phyloP scores from a whole-genome alignment of 441 rosid genomes.

The Adansonia grandidieri region DNA sequence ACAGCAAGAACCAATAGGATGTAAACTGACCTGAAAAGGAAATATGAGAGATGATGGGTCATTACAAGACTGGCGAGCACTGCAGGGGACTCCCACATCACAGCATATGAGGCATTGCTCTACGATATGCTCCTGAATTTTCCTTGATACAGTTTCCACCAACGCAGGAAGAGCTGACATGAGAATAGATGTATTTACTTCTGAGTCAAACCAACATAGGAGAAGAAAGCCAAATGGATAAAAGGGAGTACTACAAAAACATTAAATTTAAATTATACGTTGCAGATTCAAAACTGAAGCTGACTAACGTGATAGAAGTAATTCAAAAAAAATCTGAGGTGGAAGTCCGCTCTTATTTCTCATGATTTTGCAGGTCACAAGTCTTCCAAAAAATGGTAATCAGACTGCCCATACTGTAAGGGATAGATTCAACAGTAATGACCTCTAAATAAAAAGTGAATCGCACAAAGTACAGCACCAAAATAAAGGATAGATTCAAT shows the following conservation, averaged over 20 bases:
- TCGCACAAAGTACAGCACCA: not conserved
- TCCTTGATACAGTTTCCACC: constrained; percentile 75
- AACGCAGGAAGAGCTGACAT: constrained; percentile 81
- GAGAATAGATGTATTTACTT: constrained; percentile 24
- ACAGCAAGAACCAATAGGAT: not conserved
- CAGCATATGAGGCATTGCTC: constrained; percentile 93
- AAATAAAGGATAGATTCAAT: not conserved
- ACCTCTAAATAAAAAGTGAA: constrained; percentile 2
- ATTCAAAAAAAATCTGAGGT: too few relatives aligned
- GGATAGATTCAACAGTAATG: not conserved
- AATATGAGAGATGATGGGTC: constrained; percentile 94
- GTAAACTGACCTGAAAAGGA: constrained; percentile 80
- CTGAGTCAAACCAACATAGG: constrained; percentile 10
- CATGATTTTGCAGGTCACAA: constrained; percentile 9
- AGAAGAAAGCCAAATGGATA: constrained; percentile 2
- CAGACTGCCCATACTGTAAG: not conserved
- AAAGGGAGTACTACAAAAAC: not conserved
- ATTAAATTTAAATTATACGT: not conserved
- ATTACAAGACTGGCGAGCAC: constrained; percentile 82
- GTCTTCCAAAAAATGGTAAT: not conserved
- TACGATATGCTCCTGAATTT: constrained; percentile 83
- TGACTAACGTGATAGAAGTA: too few relatives aligned
- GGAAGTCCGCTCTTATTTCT: not conserved
- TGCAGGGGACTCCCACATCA: constrained; percentile 92
- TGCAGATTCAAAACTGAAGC: not conserved